Conservation (phyloP, 306 rosid species). For the Luffa acutangula region DNA sequence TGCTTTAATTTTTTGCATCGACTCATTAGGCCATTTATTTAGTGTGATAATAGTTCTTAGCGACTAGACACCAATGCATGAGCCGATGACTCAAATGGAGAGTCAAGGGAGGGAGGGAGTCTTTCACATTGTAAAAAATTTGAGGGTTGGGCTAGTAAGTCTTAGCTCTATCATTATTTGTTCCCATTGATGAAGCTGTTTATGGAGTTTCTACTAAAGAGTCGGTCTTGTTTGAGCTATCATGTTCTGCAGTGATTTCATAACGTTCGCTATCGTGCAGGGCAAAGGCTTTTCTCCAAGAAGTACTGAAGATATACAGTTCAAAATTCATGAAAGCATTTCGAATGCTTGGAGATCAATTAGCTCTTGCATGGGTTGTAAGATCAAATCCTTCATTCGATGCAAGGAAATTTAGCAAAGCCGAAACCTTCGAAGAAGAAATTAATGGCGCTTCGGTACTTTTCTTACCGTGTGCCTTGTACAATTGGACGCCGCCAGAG, state of each 20-base stretch:
- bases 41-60: background rate
- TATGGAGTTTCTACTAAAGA: background rate
- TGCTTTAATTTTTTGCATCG: background rate
- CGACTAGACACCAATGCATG: background rate
- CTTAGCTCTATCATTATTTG: background rate
- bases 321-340: conserved; percentile 62
- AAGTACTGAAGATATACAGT: conserved; percentile 54
- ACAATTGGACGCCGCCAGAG: conserved; percentile 98
- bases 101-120: background rate
- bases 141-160: background rate
- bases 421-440: conserved; percentile 48
- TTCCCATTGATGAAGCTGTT: background rate
- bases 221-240: background rate
- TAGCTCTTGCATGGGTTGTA: conserved; percentile 92
- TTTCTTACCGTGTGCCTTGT: conserved; percentile 65
- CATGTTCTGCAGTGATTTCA: background rate
- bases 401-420: conserved; percentile 39
- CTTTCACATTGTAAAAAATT: background rate
- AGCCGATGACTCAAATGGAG: background rate
- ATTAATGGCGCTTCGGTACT: conserved; percentile 47
- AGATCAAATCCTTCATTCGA: conserved; percentile 66
- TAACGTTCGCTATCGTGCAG: conserved; percentile 21
- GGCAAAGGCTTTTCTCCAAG: conserved; percentile 65
- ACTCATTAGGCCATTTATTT: background rate
- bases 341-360: conserved; percentile 93